Conservation (phyloP, 179 eudicot genomes). For the Monotropa hypopitys region DNA sequence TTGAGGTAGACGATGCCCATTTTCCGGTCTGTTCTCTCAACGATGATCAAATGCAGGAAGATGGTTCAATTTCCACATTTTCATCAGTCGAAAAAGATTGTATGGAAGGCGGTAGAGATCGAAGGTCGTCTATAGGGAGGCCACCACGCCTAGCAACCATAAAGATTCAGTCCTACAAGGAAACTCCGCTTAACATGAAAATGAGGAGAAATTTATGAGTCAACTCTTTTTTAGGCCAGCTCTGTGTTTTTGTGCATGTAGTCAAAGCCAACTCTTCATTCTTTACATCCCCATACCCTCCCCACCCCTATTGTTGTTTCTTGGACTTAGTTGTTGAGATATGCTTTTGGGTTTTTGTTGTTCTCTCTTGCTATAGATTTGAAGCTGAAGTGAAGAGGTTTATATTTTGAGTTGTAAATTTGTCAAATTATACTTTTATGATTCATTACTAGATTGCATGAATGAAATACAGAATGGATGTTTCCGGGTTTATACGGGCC, state of each 20-base stretch:
- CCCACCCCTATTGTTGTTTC: neutral
- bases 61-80: neutral
- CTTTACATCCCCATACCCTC: too few species aligned
- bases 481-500: neutral
- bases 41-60: constrained; percentile 6
- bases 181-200: constrained; percentile 29
- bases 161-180: constrained; percentile 65
- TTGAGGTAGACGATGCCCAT: constrained; percentile 23
- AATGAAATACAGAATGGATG: neutral
- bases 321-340: neutral
- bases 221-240: neutral
- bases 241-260: neutral
- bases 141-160: constrained; percentile 51
- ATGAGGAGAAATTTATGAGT: constrained; percentile 28
- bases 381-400: neutral
- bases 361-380: neutral
- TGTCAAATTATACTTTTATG: neutral
- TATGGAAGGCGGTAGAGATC: neutral
- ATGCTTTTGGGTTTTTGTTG: neutral
- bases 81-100: constrained; percentile 4
- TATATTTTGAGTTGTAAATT: neutral
- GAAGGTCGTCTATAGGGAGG: constrained; percentile 49
- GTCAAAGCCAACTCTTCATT: neutral
- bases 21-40: constrained; percentile 7
- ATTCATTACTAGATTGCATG: neutral